Evolutionary conservation across 345 rosid species (phyloP).

Genomic region (Lagerstroemia speciosa): DNA sequence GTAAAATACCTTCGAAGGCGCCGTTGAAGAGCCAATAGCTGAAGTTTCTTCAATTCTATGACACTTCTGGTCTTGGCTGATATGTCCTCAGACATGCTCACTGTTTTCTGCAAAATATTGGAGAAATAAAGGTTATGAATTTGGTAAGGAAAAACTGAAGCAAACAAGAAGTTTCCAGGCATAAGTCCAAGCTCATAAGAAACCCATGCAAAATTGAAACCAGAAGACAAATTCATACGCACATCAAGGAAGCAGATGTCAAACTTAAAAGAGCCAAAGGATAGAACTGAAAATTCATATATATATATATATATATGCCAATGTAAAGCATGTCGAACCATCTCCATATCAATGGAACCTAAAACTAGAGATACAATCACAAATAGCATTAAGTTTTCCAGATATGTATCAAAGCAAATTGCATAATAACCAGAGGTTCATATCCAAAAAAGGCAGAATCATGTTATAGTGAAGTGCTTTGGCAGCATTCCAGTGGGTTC

Average conservation of each 20-base stretch:
- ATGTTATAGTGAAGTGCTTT: not conserved
- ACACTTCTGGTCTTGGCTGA: slow-evolving; percentile 85
- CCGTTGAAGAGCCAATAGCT: slow-evolving; percentile 64
- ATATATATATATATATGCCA: too few species aligned
- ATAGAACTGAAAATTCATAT: not conserved
- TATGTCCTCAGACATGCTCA: slow-evolving; percentile 73
- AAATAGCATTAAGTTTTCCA: not conserved
- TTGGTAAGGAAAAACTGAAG: not conserved
- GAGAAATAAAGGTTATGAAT: not conserved
- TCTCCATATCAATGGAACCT: not conserved
- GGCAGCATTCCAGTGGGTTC: too few species aligned
- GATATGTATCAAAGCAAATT: not conserved
- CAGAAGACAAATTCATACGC: not conserved
- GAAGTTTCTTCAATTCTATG: slow-evolving; percentile 86
- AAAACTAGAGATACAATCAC: not conserved
- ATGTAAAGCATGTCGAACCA: not conserved
- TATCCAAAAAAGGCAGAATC: not conserved
- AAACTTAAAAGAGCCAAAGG: not conserved
- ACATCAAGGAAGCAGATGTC: not conserved
- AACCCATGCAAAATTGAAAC: not conserved
- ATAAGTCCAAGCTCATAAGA: not conserved
- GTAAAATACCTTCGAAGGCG: slow-evolving; percentile 59
- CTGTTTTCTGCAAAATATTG: slow-evolving; percentile 43
- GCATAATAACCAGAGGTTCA: not conserved
- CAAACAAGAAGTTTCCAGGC: not conserved